Conservation (phyloP, 2,329 filamentous ascomycete genomes). For the Malbranchea cinnamomea region DNA sequence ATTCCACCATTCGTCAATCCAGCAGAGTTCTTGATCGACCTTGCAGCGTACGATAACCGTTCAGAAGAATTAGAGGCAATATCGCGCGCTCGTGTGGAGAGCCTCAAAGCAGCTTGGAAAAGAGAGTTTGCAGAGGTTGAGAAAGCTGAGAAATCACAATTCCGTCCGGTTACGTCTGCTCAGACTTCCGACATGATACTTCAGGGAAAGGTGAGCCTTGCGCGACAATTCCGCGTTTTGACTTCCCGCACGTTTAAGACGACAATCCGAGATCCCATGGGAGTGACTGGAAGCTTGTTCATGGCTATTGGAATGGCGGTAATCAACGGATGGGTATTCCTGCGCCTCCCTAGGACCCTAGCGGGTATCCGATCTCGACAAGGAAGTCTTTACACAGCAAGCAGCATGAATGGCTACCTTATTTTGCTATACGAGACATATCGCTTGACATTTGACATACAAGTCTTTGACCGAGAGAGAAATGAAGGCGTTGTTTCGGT, state of each 20-base stretch:
- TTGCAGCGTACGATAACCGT: conserved; percentile 59
- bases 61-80: conserved; percentile 49
- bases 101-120: conserved; percentile 47
- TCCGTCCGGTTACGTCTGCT: not conserved
- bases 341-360: conserved; percentile 47
- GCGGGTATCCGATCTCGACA: conserved; percentile 59
- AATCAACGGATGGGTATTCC: conserved; percentile 60
- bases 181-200: not conserved
- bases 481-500: conserved; percentile 58
- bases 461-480: conserved; percentile 59
- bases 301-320: conserved; percentile 58
- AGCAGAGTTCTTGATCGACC: conserved; percentile 60
- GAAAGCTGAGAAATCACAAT: conserved; percentile 3
- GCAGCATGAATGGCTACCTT: conserved; percentile 60
- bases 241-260: conserved; percentile 55
- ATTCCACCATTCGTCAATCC: conserved; percentile 62
- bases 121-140: conserved; percentile 4
- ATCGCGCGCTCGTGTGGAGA: conserved; percentile 45
- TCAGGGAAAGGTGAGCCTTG: conserved; percentile 39
- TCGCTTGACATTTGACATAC: conserved; percentile 58
- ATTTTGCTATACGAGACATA: conserved; percentile 65
- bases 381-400: conserved; percentile 56
- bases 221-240: conserved; percentile 49
- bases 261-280: conserved; percentile 63
- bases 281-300: conserved; percentile 53